Base-by-base conservation (phyloP, 495 filamentous ascomycete species). In the Bathelium albidoporum region DNA sequence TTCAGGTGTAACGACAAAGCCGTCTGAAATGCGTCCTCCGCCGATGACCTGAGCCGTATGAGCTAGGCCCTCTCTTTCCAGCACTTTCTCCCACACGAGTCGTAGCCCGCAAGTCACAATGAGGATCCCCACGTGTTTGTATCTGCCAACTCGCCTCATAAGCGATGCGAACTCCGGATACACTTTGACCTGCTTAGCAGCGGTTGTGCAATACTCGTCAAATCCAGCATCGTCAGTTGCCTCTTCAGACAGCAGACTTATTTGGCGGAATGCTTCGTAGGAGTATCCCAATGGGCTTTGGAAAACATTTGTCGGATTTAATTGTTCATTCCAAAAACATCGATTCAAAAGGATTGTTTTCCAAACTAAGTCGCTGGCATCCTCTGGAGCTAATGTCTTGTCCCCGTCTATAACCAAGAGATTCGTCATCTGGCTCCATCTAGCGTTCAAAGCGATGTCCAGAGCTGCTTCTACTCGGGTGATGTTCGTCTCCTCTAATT, bases 331-430 rank as follows among this genome's bases (percentile, higher is more conserved):
- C 62, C 32, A 59, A 31, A 29, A 28, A n/a, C 5, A 18, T 60
- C 49, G 59, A 60, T 61, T 43, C 20, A 59, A 53, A 28, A 67
- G 65, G 26, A 70, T 60, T 11, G 44, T 71, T 44, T 78, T 53
- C 81, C 81, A 87, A 71, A 83, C 87, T 61, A 82, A 44, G 2
- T 32, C 65, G 20, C 83, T 82, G 14, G 82, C 81, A 64, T 89
- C 85, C 52, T 77, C 61, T 22, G 78, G 65, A 55, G 79, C 72
- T 63, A 89, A 70, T 0, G 84, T 87, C 63, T 70, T 82, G 65
- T 88, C 84, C 2, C 71, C 84, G 65, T 88, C 85, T 32, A 88
- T 62, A 1, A 84, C 77, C 59, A 87, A 62, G 45, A 83, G 69
- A 0, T 76, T 83, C 62, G 79, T 63, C 41, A 76, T 62, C 10